These are phyloP conservation scores for Leccinum olivaceopallidum DNA, from an alignment of 768 basidiomycete genomes.

Conservation along the genomic window DNA sequence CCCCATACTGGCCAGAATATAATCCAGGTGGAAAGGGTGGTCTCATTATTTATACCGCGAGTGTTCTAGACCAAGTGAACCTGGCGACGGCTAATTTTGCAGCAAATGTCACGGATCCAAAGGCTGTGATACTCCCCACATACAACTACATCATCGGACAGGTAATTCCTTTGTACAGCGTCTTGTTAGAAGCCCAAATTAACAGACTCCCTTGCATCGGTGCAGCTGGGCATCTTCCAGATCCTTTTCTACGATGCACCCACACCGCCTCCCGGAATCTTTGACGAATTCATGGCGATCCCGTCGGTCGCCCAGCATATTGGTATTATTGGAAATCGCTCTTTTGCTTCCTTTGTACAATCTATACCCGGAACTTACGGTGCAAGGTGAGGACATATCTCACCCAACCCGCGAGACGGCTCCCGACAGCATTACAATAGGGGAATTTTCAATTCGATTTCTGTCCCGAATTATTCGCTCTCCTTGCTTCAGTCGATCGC, in stretches of 20 bases:
- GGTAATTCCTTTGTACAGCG: background rate
- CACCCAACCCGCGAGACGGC: background rate
- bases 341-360: conserved; percentile 18
- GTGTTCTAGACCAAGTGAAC: too few species aligned
- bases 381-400: background rate
- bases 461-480: conserved; percentile 7
- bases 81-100: too few species aligned
- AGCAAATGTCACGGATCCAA: too few species aligned
- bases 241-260: conserved; percentile 59
- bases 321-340: conserved; percentile 11
- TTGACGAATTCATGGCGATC: conserved; percentile 29
- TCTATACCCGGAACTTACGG: background rate
- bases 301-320: conserved; percentile 1
- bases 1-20: too few species aligned
- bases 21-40: too few species aligned
- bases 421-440: background rate
- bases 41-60: too few species aligned
- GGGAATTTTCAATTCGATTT: conserved; percentile 9
- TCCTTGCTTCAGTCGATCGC: conserved; percentile 19
- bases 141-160: too few species aligned
- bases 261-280: conserved; percentile 16
- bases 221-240: conserved; percentile 21
- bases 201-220: background rate
- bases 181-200: background rate
- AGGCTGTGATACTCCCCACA: too few species aligned